phyloP scores from a whole-genome alignment of 2,329 filamentous ascomycete species.

The Hirsutella thompsonii region DNA sequence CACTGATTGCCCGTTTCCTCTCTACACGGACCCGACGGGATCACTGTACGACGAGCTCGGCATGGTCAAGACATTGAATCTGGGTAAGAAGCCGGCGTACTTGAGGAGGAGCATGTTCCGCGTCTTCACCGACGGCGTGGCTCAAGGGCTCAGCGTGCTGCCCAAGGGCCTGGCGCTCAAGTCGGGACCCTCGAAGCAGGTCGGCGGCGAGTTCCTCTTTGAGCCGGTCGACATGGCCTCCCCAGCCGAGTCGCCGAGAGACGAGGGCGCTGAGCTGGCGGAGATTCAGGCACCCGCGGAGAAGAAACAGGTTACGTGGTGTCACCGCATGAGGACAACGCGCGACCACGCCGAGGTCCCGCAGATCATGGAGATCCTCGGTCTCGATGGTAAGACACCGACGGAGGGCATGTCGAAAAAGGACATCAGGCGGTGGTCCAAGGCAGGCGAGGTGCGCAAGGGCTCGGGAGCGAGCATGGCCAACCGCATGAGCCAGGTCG shows the following conservation, averaged over 20 bases:
- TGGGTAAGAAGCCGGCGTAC: constrained; percentile 52
- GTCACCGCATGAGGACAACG: constrained; percentile 69
- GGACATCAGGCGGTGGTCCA: constrained; percentile 31
- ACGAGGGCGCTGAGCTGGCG: constrained; percentile 6
- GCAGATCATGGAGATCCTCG: constrained; percentile 50
- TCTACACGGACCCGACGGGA: constrained; percentile 63
- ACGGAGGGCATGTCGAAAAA: constrained; percentile 17
- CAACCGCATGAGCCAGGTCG: constrained; percentile 31
- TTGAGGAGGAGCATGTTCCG: constrained; percentile 41
- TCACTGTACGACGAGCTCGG: constrained; percentile 54
- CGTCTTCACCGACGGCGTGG: constrained; percentile 35
- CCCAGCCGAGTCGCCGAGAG: constrained; percentile 15
- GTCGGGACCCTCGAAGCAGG: constrained; percentile 53
- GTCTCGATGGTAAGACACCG: constrained; percentile 30
- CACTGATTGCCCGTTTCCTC: constrained; percentile 56
- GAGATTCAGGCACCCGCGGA: constrained; percentile 19
- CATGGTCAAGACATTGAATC: constrained; percentile 50
- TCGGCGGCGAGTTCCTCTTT: constrained; percentile 71
- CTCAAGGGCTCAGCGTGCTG: constrained; percentile 47
- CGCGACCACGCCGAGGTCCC: constrained; percentile 64
- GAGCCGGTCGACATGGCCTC: constrained; percentile 37
- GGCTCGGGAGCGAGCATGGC: constrained; percentile 41
- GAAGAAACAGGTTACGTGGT: constrained; percentile 60
- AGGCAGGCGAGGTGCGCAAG: constrained; percentile 34
- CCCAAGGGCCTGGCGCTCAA: constrained; percentile 45